Evolutionary conservation across 164 flowering plant genomes (phyloP), one percentile per base, ranked within the genome.

Genomic region (Paratinospora sagittata): DNA sequence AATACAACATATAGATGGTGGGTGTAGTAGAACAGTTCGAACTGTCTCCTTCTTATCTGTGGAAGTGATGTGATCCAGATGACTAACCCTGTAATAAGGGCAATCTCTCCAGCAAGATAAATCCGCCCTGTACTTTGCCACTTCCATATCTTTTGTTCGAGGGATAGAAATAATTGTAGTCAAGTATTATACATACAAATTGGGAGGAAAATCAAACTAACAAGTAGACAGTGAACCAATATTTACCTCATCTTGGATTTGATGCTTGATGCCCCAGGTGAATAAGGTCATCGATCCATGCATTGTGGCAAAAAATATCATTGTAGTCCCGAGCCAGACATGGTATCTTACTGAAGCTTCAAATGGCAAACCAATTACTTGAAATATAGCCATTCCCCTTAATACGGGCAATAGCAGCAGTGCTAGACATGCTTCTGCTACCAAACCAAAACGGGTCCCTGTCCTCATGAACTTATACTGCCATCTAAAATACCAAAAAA

Each of bases 11-110:
- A 90, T 11, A 92, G 75, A 79, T 90, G 98, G 78, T 92, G 98
- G 21, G 87, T 87, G 80, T 86, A 86, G 77, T 88, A 92, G 84
- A 92, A 90, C 14, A 89, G 45, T 73, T 90, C 90, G 69, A 92
- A 92, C 69, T 70, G 71, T 68, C 70, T 88, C 77, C 96, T 78
- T 74, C 98, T 83, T 63, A 92, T 82, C 70, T 79, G 85, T 65
- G 94, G 94, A 73, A 92, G 91, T 45, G 98, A 85, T 49, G 98
- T 88, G 80, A 88, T 80, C 90, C 90, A 89, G 55, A 92, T 92
- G 43, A 87, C 81, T 47, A 90, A 61, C 24, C 88, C 94, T 52
- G 84, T 73, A 12, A 80, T 72, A 16, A 90, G 85, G 30, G 88
- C 74, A 55, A 89, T 82, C 80, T 83, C 90, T 33, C 98, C 98